Evolutionary conservation across 345 rosid genomes (phyloP).

Genomic region (Gossypioides kirkii): DNA sequence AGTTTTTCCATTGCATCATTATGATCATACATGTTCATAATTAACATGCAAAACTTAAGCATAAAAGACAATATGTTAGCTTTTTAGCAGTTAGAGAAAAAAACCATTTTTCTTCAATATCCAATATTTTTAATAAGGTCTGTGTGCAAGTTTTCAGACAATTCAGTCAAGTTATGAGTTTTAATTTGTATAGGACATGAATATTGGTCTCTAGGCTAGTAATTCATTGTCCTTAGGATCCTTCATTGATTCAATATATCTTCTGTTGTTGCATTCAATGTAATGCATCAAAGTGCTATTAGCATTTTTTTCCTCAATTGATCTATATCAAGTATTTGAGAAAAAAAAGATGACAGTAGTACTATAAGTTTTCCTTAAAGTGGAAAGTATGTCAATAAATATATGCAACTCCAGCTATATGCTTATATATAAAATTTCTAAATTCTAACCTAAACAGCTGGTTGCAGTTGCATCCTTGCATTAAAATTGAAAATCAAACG

Average conservation of each 20-base stretch:
- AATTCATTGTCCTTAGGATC: background rate
- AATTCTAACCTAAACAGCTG: slow-evolving; percentile 9
- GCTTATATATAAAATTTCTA: background rate
- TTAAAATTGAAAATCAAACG: background rate
- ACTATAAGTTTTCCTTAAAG: slow-evolving; percentile 1
- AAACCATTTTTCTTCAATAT: background rate
- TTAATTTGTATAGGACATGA: background rate
- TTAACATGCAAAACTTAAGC: background rate
- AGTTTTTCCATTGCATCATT: background rate
- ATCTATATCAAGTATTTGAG: background rate
- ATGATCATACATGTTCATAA: background rate
- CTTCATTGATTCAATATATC: background rate
- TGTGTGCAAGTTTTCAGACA: background rate
- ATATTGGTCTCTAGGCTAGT: slow-evolving; percentile 1
- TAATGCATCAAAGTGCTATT: slow-evolving; percentile 1
- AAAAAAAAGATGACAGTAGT: background rate
- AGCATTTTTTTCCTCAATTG: background rate
- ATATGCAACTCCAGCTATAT: slow-evolving; percentile 5
- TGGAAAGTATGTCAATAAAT: background rate
- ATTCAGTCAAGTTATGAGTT: background rate
- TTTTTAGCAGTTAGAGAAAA: background rate
- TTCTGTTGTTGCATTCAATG: background rate
- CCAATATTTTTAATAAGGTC: background rate
- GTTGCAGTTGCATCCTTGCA: slow-evolving; percentile 8
- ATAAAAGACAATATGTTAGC: background rate